Base-by-base conservation (phyloP, 148 eudicot genomes). In the Persicaria tinctoria region DNA sequence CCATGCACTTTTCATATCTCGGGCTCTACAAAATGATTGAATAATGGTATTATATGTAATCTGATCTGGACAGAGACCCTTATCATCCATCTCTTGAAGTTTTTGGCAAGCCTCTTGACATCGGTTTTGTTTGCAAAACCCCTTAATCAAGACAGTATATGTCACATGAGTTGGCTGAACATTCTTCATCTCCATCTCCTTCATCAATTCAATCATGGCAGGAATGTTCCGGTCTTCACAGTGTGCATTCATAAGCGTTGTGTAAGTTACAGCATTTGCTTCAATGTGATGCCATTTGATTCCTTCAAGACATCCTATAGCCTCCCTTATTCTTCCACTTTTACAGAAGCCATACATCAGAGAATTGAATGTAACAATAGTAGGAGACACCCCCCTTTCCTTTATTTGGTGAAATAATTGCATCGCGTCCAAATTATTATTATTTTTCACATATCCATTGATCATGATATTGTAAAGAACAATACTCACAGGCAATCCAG, bases 381-480 rank as follows among this genome's bases (percentile, higher is more conserved):
- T 91, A 46, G 93, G 94, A 49, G 76, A 11, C 51, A 93, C 80
- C 50, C 91, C 93, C 78, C 78, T 90, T 79, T 82, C 81, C 56
- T 73, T 68, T 49, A 87, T 50, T 60, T 82, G 79, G 80, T 79
- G 68, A 76, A 86, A 93, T 77, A 93, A 76, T 75, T 82, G 80
- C 68, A 79, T 76, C 78, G 90, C 88, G 74, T 85, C 86, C 73
- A 49, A 66, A 70, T 73, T 74, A 70, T 82, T 68, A 73, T 90
- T 90, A 70, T 81, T 78, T 85, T 91, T 91, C 68, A 87, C 90
- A 73, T 88, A 93, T 74, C 81, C 78, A 80, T 91, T 59, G 18
- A 93, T 93, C 94, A 93, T 87, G 68, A 91, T 86, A 85, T 93
- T 93, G 63, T 87, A 87, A 86, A 93, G 78, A 69, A 84, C 77